phyloP scores from a whole-genome alignment of 176 grass and related monocot genomes.

The Sorghum bicolor region DNA sequence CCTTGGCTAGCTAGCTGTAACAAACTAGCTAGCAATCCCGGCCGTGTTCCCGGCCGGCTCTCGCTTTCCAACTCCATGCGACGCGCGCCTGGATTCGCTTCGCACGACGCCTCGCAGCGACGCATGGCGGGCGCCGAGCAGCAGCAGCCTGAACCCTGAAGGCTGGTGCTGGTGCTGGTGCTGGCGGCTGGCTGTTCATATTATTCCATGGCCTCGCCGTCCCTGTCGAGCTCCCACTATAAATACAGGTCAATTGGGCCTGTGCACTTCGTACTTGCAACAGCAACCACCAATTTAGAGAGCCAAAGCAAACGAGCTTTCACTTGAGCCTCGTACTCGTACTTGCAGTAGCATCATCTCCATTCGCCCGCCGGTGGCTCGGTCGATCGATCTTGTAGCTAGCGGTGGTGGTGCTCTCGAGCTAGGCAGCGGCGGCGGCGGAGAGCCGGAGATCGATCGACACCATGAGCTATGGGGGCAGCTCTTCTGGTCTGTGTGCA shows the following conservation, averaged over 20 bases:
- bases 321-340: background rate
- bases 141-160: no score
- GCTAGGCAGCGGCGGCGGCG: background rate
- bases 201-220: background rate
- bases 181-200: background rate
- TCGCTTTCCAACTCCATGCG: constrained; percentile 12
- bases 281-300: background rate
- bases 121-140: constrained; percentile 32
- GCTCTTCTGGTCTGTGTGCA: constrained; percentile 56
- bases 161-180: no score
- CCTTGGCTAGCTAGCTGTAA: background rate
- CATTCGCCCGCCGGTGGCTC: no score
- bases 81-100: constrained; percentile 19
- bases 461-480: constrained; percentile 67
- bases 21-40: background rate
- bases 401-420: background rate
- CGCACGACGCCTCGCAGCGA: constrained; percentile 10
- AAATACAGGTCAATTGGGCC: constrained; percentile 54
- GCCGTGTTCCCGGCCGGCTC: background rate
- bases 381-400: background rate
- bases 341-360: background rate
- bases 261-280: constrained; percentile 41
- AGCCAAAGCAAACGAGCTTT: background rate
- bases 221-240: constrained; percentile 30
- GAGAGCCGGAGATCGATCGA: background rate